phyloP scores from a whole-genome alignment of 208 protist species.

The Acanthamoeba castellanii region DNA sequence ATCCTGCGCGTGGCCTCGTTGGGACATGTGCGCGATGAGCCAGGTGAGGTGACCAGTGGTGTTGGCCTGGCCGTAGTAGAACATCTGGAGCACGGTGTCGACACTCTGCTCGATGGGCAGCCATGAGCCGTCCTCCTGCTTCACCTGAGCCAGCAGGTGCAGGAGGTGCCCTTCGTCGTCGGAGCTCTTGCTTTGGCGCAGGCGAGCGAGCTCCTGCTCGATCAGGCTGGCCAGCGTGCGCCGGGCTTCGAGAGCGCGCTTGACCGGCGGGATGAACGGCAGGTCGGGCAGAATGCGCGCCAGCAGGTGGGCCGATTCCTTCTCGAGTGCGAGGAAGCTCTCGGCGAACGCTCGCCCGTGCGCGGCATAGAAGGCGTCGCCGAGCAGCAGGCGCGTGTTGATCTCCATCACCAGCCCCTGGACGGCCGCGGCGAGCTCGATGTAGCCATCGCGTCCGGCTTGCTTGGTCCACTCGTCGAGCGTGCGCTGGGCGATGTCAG shows the following conservation, averaged over 20 bases:
- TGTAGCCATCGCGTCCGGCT: neutral
- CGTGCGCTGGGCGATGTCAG: neutral
- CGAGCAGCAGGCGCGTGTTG: conserved; percentile 24
- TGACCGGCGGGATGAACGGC: neutral
- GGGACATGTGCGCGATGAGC: conserved; percentile 40
- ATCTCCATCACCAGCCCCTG: conserved; percentile 22
- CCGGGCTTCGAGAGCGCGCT: neutral
- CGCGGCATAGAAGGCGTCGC: conserved; percentile 3
- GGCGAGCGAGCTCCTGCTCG: neutral
- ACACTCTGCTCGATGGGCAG: conserved; percentile 30
- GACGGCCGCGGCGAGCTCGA: neutral
- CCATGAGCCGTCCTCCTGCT: conserved; percentile 3
- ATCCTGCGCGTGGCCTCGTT: conserved; percentile 25
- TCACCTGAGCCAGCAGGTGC: neutral
- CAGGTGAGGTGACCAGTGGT: conserved; percentile 17
- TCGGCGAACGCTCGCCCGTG: conserved; percentile 15
- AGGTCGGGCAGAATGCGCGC: conserved; percentile 5
- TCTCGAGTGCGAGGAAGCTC: neutral
- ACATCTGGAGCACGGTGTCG: conserved; percentile 30
- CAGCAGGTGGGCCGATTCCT: neutral
- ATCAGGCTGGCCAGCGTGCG: conserved; percentile 19
- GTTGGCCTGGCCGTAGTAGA: conserved; percentile 23
- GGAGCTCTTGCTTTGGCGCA: neutral
- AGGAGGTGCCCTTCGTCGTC: neutral
- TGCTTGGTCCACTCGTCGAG: neutral